phyloP scores from a whole-genome alignment of 2,329 filamentous ascomycete genomes.

The Claviceps pazoutovae region DNA sequence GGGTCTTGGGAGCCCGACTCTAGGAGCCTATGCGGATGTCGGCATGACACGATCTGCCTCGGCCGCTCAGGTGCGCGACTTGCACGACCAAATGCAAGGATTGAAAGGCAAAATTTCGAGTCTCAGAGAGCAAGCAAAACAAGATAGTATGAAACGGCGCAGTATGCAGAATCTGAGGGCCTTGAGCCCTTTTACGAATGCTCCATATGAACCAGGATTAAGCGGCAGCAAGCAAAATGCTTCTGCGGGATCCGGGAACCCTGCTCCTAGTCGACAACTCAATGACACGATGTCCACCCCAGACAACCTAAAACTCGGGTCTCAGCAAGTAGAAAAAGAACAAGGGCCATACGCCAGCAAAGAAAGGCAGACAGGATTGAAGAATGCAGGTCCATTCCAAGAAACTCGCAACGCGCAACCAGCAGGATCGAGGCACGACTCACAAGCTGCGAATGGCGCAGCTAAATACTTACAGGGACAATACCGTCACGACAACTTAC shows the following conservation, averaged over 20 bases:
- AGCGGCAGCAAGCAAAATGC: constrained; percentile 8
- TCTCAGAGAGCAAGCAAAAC: constrained; percentile 62
- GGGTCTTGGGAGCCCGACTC: constrained; percentile 30
- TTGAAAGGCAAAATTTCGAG: constrained; percentile 75
- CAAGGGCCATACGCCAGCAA: constrained; percentile 6
- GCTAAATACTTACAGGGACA: background rate
- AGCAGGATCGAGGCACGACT: background rate
- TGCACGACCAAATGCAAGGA: constrained; percentile 76
- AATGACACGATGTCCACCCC: background rate
- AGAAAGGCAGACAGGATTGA: constrained; percentile 1
- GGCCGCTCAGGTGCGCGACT: constrained; percentile 54
- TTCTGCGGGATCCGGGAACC: constrained; percentile 7
- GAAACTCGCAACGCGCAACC: background rate
- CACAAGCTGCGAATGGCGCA: background rate
- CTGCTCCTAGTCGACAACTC: background rate
- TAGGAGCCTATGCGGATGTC: constrained; percentile 27
- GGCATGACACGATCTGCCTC: constrained; percentile 53
- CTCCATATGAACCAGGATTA: constrained; percentile 25
- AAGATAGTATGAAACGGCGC: constrained; percentile 63
- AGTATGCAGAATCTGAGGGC: constrained; percentile 64
- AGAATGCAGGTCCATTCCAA: background rate
- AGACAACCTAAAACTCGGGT: background rate
- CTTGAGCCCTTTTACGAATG: constrained; percentile 66
- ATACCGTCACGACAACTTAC: background rate
- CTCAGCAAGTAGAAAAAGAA: background rate